Evolutionary conservation across 768 basidiomycete genomes (phyloP), one percentile per base, ranked within the genome.

Genomic region (Agaricus subrufescens): DNA sequence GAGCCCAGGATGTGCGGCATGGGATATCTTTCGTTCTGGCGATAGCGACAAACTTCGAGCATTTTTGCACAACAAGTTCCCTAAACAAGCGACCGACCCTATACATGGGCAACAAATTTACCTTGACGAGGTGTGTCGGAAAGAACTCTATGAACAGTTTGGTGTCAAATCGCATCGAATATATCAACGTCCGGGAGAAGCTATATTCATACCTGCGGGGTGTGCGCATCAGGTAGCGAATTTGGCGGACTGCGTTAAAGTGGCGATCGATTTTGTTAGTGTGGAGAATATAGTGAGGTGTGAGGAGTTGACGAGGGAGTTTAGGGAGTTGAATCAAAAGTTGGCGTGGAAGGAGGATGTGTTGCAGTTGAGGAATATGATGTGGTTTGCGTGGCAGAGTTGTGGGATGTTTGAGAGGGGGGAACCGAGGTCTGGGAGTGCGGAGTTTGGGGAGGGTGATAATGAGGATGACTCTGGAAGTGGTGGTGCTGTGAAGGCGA

Each of bases 331-430:
- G 72, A 96, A 96, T 65, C 85, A 87, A 67, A 81, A 82, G 50
- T 85, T 85, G 76, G 86, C 81, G 43, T 98, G 95, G 95, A 94
- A 95, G 70, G 89, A 93, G 67, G 95, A 98, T 66, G 90, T 96
- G 4, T 75, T 98, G 63, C 92, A 95, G 72, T 76, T 97, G 59
- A 79, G 88, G 56, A 90, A 87, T 56, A 94, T 94, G 85, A 87
- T 97, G 83, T 94, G 93, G 89, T 95, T 90, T 64, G 87, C 90
- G 34, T 94, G 92, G 92, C 71, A 89, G 62, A 87, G 87, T 47
- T 87, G 87, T 56, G 68, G 69, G 48, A 70, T 64, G 34, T 73
- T 67, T 57, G 76, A 78, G 60, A 58, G 49, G 57, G 45, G 49
- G 37, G 55, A 31, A 23, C 6, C 27, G 34, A 45, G 6, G 12